phyloP scores from a whole-genome alignment of 176 grass and related monocot species.

The Alloteropsis semialata region DNA sequence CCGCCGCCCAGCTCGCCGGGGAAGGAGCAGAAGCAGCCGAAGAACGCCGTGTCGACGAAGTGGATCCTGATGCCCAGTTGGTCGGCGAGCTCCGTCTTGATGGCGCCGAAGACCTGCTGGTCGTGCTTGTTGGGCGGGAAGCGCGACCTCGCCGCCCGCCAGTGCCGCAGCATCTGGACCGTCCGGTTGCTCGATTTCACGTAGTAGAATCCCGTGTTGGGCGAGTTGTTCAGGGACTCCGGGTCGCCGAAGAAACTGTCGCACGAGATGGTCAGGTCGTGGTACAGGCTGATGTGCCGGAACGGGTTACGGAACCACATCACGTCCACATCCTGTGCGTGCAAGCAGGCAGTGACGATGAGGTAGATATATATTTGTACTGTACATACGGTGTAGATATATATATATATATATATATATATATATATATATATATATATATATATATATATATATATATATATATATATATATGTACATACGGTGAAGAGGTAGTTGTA shows the following conservation, averaged over 20 bases:
- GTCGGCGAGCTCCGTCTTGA: constrained; percentile 46
- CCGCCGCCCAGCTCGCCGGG: constrained; percentile 52
- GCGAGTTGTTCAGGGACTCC: constrained; percentile 42
- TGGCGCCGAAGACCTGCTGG: constrained; percentile 64
- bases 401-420: too few species aligned
- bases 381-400: too few species aligned
- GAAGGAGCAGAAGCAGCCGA: constrained; percentile 60
- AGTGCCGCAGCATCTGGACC: constrained; percentile 33
- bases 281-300: constrained; percentile 49
- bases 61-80: constrained; percentile 30
- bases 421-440: not conserved
- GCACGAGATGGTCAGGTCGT: constrained; percentile 52
- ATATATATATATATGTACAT: too few species aligned
- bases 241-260: constrained; percentile 54
- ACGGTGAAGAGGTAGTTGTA: constrained; percentile 79
- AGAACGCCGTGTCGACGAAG: constrained; percentile 43
- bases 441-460: not conserved
- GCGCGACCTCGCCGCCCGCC: not conserved
- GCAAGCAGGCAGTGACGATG: too few species aligned
- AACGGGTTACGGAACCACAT: constrained; percentile 78
- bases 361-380: too few species aligned
- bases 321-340: constrained; percentile 60
- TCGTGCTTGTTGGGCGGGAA: constrained; percentile 41
- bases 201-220: constrained; percentile 70
- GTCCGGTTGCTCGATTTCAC: constrained; percentile 38